phyloP scores from a whole-genome alignment of 176 grass and related monocot species.

The Oryza officinalis region DNA sequence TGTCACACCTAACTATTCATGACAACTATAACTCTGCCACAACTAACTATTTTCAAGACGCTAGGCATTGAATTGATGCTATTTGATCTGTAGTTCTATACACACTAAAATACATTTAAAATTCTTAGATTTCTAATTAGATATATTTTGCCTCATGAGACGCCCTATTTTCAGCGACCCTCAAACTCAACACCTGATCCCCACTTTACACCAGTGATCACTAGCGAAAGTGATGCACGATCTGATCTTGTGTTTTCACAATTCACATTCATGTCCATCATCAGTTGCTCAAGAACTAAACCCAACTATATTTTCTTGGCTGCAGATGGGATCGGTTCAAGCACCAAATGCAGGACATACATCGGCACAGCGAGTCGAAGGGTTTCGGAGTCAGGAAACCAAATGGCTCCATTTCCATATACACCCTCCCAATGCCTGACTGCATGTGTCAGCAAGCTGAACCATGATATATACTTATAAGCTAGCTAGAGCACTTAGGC shows the following conservation, averaged over 20 bases:
- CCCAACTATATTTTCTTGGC: neutral
- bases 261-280: slow-evolving; percentile 7
- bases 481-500: neutral
- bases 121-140: neutral
- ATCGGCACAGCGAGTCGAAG: slow-evolving; percentile 68
- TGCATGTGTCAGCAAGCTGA: slow-evolving; percentile 76
- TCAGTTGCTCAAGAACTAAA: neutral
- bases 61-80: neutral
- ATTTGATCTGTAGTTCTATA: neutral
- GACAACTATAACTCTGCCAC: neutral
- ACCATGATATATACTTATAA: slow-evolving; percentile 26
- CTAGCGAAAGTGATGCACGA: neutral
- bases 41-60: neutral
- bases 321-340: slow-evolving; percentile 88
- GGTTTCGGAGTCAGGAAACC: slow-evolving; percentile 64
- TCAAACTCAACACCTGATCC: neutral
- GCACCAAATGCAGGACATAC: slow-evolving; percentile 70
- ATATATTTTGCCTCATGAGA: neutral
- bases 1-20: neutral
- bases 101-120: neutral
- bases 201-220: neutral
- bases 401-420: slow-evolving; percentile 47
- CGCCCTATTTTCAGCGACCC: too few relatives aligned
- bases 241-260: neutral
- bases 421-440: slow-evolving; percentile 81